Base-by-base conservation (phyloP, 2,329 filamentous ascomycete genomes). In the Penicillium sp. region DNA sequence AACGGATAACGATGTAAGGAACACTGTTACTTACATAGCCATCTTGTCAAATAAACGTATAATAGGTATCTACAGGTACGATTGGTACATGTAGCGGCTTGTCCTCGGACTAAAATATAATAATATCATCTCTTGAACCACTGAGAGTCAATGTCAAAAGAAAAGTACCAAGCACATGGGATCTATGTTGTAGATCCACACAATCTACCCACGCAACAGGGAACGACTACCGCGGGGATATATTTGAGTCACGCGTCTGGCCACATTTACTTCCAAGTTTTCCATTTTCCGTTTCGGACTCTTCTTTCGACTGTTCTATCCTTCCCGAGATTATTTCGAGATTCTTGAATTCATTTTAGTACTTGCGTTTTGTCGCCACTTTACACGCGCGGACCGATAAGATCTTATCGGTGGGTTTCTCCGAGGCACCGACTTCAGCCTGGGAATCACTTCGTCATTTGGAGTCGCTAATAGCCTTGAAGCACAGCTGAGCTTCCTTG, bases 381-480 rank as follows among this genome's bases (percentile, higher is more conserved):
- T 38, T 27, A 39, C 32, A 14, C 35, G 19, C 43, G 49, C 8
- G 42, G 18, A 27, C 50, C 19, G 50, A 53, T 53, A 53, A 53
- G 39, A 40, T 48, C 60, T 67, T 67, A 67, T 67, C 65, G 58
- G 62, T 53, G 61, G 57, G 62, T 60, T 61, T 55, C 53, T 61
- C 62, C 61, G 52, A 50, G 47, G 41, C 39, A 43, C 47, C 34
- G 61, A 47, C 36, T 47, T 61, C 57, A 61, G 60, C 10, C 19
- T 29, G 30, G n/a, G 18, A 48, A 32, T 19, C 29, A 43, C 36
- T 34, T 43, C 47, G 61, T 64, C 62, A 64, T 63, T 42, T 42
- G 18, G 34, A 47, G 45, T 47, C 27, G 14, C 23, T 5, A 23
- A 23, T 5, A 23, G 23, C 5, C 23, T 23, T 23, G 23, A 5